phyloP scores from a whole-genome alignment of 352 stramenopile genomes.

The Phytophthora constricta region DNA sequence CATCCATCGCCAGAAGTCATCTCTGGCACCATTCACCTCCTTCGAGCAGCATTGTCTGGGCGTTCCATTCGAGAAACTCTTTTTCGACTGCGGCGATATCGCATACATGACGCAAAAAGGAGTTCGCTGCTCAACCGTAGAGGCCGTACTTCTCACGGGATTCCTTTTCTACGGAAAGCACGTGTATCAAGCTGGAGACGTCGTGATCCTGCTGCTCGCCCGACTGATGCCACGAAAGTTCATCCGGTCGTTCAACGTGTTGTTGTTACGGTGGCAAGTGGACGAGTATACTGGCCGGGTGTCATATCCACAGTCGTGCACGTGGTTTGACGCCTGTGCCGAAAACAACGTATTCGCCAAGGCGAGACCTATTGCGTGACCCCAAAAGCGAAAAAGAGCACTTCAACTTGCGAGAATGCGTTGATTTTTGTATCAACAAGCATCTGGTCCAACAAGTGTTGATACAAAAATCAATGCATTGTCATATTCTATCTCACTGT shows the following conservation, averaged over 20 bases:
- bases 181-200: constrained; percentile 19
- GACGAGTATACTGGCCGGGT: constrained; percentile 3
- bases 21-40: not conserved
- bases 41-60: constrained; percentile 23
- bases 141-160: constrained; percentile 15
- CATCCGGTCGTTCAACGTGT: constrained; percentile 29
- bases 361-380: constrained; percentile 1
- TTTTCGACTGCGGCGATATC: constrained; percentile 16
- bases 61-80: constrained; percentile 7
- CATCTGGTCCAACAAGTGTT: no score
- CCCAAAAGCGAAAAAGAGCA: not conserved
- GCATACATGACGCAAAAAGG: no score
- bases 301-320: constrained; percentile 9
- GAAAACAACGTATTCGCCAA: not conserved
- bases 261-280: constrained; percentile 21
- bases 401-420: no score
- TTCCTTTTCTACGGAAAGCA: constrained; percentile 24
- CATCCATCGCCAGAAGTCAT: not conserved
- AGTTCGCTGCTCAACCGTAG: constrained; percentile 5
- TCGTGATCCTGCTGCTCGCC: constrained; percentile 14
- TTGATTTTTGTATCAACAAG: no score
- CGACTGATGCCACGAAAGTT: constrained; percentile 11
- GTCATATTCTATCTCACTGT: no score
- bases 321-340: constrained; percentile 8
- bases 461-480: no score